These are phyloP conservation scores for Fusarium longipes DNA, from an alignment of 2,329 filamentous ascomycete species.

Conservation along the genomic window DNA sequence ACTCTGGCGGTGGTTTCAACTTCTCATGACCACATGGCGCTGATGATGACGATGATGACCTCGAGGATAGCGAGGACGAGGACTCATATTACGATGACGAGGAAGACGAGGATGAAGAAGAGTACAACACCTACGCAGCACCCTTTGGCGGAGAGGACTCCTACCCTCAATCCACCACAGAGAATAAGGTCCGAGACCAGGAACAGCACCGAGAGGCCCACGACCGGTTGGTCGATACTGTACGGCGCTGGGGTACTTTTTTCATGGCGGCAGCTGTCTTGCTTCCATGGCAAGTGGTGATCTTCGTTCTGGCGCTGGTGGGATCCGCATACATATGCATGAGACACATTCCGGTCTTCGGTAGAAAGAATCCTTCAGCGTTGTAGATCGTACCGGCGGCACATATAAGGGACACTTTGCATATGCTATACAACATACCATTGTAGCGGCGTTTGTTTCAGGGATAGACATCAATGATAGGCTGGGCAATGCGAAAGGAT, in stretches of 20 bases:
- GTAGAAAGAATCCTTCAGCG: conserved; percentile 34
- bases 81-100: conserved; percentile 37
- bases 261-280: conserved; percentile 59
- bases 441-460: conserved; percentile 48
- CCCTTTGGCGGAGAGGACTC: conserved; percentile 36
- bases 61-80: conserved; percentile 50
- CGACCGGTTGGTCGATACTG: conserved; percentile 54
- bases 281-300: conserved; percentile 58
- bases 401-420: conserved; percentile 20
- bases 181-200: conserved; percentile 47
- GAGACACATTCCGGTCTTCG: conserved; percentile 43
- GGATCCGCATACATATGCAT: conserved; percentile 57
- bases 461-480: conserved; percentile 30
- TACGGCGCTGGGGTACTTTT: conserved; percentile 57
- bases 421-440: conserved; percentile 43
- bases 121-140: conserved; percentile 44
- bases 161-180: conserved; percentile 23
- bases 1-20: conserved; percentile 52
- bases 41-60: conserved; percentile 48
- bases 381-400: conserved; percentile 43
- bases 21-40: conserved; percentile 63
- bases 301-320: conserved; percentile 50
- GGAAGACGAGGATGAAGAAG: conserved; percentile 43
- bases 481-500: conserved; percentile 12
- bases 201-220: conserved; percentile 51